Evolutionary conservation across 2,329 filamentous ascomycete genomes (phyloP).

Genomic region (Metarhizium anisopliae): DNA sequence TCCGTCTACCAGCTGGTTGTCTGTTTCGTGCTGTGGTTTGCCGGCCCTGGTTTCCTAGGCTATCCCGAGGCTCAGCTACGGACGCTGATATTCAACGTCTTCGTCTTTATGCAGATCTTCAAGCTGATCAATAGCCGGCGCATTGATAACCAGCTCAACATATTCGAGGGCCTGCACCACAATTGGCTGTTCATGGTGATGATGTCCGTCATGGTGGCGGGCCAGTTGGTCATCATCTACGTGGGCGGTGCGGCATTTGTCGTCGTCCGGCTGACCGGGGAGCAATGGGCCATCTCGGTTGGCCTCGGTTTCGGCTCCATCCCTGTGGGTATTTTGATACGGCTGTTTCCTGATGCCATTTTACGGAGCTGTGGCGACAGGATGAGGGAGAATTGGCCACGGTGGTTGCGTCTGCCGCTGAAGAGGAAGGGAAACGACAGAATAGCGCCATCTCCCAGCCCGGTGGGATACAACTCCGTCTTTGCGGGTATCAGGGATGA

Average conservation of each 20-base stretch:
- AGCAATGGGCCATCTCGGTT: conserved; percentile 75
- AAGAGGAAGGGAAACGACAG: too few relatives aligned
- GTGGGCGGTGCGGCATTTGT: conserved; percentile 63
- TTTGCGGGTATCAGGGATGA: too few relatives aligned
- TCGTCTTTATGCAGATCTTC: conserved; percentile 66
- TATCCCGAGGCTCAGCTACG: conserved; percentile 34
- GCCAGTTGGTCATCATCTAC: conserved; percentile 64
- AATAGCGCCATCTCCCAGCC: too few relatives aligned
- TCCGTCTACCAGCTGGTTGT: conserved; percentile 50
- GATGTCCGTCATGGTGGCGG: conserved; percentile 60
- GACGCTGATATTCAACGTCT: conserved; percentile 60
- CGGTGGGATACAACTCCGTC: too few relatives aligned
- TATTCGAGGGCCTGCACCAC: conserved; percentile 59
- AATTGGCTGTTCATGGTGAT: conserved; percentile 66
- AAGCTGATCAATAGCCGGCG: conserved; percentile 43
- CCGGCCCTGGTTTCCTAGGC: conserved; percentile 43
- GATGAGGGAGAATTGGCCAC: too few relatives aligned
- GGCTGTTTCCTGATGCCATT: conserved; percentile 57
- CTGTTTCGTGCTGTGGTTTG: conserved; percentile 50
- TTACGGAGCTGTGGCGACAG: too few relatives aligned
- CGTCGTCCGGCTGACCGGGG: conserved; percentile 50
- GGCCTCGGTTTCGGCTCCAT: conserved; percentile 69
- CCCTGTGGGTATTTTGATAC: conserved; percentile 64
- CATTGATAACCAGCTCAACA: conserved; percentile 67
- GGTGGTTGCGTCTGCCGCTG: too few relatives aligned